These are phyloP conservation scores for Gracilaria vermiculophylla DNA, from an alignment of 23 red algal species.

Conservation along the genomic window DNA sequence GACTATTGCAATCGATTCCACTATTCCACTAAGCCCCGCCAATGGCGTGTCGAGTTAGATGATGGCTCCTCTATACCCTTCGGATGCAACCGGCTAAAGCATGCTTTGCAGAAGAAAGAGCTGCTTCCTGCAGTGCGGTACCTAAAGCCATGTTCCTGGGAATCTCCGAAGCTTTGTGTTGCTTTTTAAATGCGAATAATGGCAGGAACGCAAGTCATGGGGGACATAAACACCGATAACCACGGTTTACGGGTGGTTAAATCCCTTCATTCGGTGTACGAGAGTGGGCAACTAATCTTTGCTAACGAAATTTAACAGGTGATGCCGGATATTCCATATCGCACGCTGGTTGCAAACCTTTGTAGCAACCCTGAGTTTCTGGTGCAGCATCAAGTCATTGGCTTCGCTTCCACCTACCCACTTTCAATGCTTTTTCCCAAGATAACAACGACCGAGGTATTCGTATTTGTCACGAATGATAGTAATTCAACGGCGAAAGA, in stretches of 20 bases:
- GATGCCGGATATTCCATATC: background rate
- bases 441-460: too few relatives aligned
- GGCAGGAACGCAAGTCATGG: background rate
- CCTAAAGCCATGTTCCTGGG: background rate
- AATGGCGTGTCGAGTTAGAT: background rate
- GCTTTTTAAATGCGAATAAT: background rate
- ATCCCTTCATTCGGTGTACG: background rate
- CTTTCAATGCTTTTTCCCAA: too few relatives aligned
- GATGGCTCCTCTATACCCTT: background rate
- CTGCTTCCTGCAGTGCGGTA: background rate
- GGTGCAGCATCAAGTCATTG: too few relatives aligned
- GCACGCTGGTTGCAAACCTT: background rate
- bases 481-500: too few relatives aligned
- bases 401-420: too few relatives aligned
- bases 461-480: too few relatives aligned
- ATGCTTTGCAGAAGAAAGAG: background rate
- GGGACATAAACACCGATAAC: too few relatives aligned
- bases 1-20: background rate
- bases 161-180: background rate
- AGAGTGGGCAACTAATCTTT: background rate
- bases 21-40: background rate
- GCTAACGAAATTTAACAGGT: background rate
- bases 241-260: background rate
- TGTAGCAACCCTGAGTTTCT: background rate
- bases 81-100: background rate